Conservation (phyloP, 495 filamentous ascomycete species). For the Bryoglossum gracile region DNA sequence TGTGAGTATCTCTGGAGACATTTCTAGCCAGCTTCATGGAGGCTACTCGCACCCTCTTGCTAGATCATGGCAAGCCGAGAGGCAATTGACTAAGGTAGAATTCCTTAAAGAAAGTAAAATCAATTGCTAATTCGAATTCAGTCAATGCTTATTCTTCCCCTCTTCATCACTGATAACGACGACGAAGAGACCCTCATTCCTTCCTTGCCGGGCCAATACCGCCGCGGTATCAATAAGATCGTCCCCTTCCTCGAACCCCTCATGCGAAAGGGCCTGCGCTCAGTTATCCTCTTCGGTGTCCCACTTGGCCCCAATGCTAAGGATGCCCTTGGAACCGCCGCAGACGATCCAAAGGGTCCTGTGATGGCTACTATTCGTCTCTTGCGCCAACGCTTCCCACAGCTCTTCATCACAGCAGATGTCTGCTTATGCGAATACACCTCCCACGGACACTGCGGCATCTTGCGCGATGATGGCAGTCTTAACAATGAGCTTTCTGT, state of each 20-base stretch:
- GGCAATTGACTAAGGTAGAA: slow-evolving; percentile 88
- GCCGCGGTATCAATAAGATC: slow-evolving; percentile 79
- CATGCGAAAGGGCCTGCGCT: slow-evolving; percentile 77
- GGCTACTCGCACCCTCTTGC: slow-evolving; percentile 91
- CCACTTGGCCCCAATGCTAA: slow-evolving; percentile 72
- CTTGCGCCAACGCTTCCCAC: slow-evolving; percentile 73
- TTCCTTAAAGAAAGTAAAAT: background rate
- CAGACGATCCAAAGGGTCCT: slow-evolving; percentile 87
- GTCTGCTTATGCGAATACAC: slow-evolving; percentile 99
- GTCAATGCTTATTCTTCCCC: slow-evolving; percentile 97
- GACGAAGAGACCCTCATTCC: slow-evolving; percentile 88
- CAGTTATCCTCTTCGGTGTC: slow-evolving; percentile 94
- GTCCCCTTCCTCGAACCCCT: slow-evolving; percentile 79
- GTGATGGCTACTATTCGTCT: slow-evolving; percentile 81
- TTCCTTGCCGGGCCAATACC: slow-evolving; percentile 80
- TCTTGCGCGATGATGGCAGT: slow-evolving; percentile 81
- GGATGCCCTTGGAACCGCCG: slow-evolving; percentile 85
- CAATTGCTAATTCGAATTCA: slow-evolving; percentile 27
- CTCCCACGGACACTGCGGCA: slow-evolving; percentile 96
- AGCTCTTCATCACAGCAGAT: slow-evolving; percentile 82
- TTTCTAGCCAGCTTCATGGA: slow-evolving; percentile 89
- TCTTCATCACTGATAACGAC: slow-evolving; percentile 90
- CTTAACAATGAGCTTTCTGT: slow-evolving; percentile 90
- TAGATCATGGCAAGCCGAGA: slow-evolving; percentile 90
- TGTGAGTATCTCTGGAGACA: slow-evolving; percentile 86